These are phyloP conservation scores for Plantago lanceolata DNA, from an alignment of 305 asterid genomes.

Conservation along the genomic window DNA sequence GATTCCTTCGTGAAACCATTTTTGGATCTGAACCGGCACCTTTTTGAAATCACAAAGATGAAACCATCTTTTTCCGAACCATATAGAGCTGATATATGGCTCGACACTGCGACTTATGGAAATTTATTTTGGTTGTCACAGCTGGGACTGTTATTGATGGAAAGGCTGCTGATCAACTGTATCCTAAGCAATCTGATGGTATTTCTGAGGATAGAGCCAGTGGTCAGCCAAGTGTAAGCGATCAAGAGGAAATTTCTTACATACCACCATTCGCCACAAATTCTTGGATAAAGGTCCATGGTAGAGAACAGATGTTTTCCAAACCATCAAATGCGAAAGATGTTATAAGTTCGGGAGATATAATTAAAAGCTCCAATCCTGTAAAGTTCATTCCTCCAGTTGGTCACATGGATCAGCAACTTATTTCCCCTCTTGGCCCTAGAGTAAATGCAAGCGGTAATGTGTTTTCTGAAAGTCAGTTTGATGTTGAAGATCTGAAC, in stretches of 20 bases:
- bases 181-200: slow-evolving; percentile 47
- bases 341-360: slow-evolving; percentile 37
- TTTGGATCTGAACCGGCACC: too few relatives aligned
- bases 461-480: slow-evolving; percentile 48
- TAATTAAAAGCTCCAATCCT: slow-evolving; percentile 35
- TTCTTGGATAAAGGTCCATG: slow-evolving; percentile 55
- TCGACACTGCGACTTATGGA: too few relatives aligned
- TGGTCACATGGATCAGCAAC: slow-evolving; percentile 43
- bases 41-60: too few relatives aligned
- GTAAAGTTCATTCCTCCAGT: slow-evolving; percentile 37
- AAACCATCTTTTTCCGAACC: too few relatives aligned
- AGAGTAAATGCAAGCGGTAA: slow-evolving; percentile 35
- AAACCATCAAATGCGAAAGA: slow-evolving; percentile 34
- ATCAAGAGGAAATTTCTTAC: slow-evolving; percentile 39
- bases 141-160: slow-evolving; percentile 50
- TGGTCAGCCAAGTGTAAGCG: slow-evolving; percentile 44
- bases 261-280: slow-evolving; percentile 38
- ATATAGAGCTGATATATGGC: too few relatives aligned
- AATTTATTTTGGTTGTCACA: slow-evolving; percentile 18
- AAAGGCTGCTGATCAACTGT: slow-evolving; percentile 34
- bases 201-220: slow-evolving; percentile 37
- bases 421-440: slow-evolving; percentile 33
- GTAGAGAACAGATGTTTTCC: slow-evolving; percentile 33
- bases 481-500: slow-evolving; percentile 72
- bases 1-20: too few relatives aligned